Evolutionary conservation across 192 early-diverging fungal genomes (phyloP), one percentile per base, ranked within the genome.

Genomic region (Thoreauomyces humboldtii): DNA sequence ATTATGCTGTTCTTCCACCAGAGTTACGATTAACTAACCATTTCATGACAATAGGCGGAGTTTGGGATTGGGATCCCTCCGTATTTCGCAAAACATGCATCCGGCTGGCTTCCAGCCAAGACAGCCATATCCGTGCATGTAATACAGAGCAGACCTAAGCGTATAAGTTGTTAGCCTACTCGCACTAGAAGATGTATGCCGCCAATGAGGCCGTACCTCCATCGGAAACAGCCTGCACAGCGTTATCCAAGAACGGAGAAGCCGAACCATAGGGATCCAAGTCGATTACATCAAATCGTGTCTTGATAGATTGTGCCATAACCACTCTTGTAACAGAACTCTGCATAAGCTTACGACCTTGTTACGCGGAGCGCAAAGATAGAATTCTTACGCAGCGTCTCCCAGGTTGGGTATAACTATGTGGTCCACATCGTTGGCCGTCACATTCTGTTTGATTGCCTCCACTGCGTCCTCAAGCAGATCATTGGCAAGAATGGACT

Each of bases 101-200:
- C 52, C 80, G 90, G 75, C 85, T 99, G 78, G 73, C 73, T 88
- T 48, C 94, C 93, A 63, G 94, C 91, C 15, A 99, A 81, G 19
- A 95, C 83, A 6, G 92, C 94, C 76, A 98, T 76, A 84, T 99
- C 97, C 1, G 97, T 99, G 76, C 95, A 99, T 2, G 97, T 99
- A 5, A 99, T 87, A 69, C 95, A 97, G 29, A 99, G 81, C 17
- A 99, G 74, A 1, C 91, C 90, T 85, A 61, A 28, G 29, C 24
- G 36, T n/a, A 58, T 22, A 6, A 28, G 25, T 2, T 38, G 44
- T 19, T 46, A 37, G 29, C 7, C 7, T 58, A 37, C 28, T 22
- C 63, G 37, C 15, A n/a, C 27, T 19, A 52, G 21, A 14, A 27
- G n/a, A n/a, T 52, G 2, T 27, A 1, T 52, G 27, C 21, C 27